phyloP scores from a whole-genome alignment of 805 yeast species.

The Kodamaea lidongshanica region DNA sequence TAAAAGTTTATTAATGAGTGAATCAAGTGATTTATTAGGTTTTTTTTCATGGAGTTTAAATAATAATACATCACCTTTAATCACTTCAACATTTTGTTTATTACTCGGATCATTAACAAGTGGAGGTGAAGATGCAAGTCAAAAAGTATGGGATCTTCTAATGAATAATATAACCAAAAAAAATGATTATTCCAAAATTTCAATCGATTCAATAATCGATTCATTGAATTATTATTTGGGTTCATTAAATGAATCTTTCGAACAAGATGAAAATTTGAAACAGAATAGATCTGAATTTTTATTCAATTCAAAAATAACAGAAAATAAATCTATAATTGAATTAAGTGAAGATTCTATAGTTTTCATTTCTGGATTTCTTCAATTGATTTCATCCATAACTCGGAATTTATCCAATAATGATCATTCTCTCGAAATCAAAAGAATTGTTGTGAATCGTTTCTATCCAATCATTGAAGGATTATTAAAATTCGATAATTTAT shows the following conservation, averaged over 20 bases:
- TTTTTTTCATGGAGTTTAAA: conserved; percentile 85
- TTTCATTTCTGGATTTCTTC: conserved; percentile 66
- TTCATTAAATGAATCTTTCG: conserved; percentile 36
- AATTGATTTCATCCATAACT: conserved; percentile 44
- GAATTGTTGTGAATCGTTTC: conserved; percentile 27
- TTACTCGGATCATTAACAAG: conserved; percentile 70
- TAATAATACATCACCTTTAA: conserved; percentile 66
- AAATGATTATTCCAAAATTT: conserved; percentile 39
- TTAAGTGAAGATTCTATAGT: conserved; percentile 76
- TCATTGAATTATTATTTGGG: conserved; percentile 50
- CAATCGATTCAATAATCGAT: conserved; percentile 52
- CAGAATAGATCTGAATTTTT: conserved; percentile 33
- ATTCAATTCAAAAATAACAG: conserved; percentile 27
- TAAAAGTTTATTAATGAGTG: conserved; percentile 53
- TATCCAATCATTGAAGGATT: conserved; percentile 29
- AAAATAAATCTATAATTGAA: conserved; percentile 30
- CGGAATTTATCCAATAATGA: conserved; percentile 21
- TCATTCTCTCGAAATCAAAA: conserved; percentile 20
- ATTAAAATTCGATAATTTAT: conserved; percentile 35
- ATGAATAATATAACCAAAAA: conserved; percentile 24
- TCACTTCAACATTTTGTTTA: conserved; percentile 75
- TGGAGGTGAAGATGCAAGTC: conserved; percentile 48
- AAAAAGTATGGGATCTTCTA: conserved; percentile 35
- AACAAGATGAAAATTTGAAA: conserved; percentile 26
- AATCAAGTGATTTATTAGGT: conserved; percentile 57